A percentile compares a stretch with the other conserved stretches of the same genome.
These are phyloP conservation scores for Deuterostichococcus epilithicus DNA, from an alignment of 139 green algal genomes.

Conservation along the genomic window DNA sequence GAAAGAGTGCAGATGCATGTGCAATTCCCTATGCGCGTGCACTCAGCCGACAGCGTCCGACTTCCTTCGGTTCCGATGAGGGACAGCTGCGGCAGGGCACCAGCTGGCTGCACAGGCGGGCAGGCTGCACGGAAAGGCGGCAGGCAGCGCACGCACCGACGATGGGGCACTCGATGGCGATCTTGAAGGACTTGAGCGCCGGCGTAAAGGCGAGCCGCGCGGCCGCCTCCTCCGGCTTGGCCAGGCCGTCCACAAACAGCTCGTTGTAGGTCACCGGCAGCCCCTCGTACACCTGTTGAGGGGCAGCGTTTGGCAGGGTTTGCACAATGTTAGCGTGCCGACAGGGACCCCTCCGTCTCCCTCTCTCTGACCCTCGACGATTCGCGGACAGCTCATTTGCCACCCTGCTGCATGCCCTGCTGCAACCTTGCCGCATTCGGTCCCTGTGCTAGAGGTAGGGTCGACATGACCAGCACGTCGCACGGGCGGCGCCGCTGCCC, in stretches of 20 bases:
- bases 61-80: not conserved
- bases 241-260: conserved; percentile 23
- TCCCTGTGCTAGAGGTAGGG: not conserved
- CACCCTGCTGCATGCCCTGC: not conserved
- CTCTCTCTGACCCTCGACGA: not conserved
- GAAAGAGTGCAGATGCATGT: conserved; percentile 1
- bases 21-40: not conserved
- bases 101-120: too few relatives aligned
- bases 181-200: conserved; percentile 68
- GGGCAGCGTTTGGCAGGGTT: not conserved
- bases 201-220: conserved; percentile 27
- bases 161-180: conserved; percentile 82
- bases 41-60: not conserved
- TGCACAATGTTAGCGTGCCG: not conserved
- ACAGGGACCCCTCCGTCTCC: not conserved
- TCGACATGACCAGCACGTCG: not conserved
- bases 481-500: not conserved
- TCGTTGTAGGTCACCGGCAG: conserved; percentile 30
- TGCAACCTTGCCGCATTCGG: not conserved
- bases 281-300: conserved; percentile 42
- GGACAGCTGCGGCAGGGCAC: too few relatives aligned
- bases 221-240: not conserved
- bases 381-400: not conserved
- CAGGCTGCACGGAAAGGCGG: too few relatives aligned
- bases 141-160: conserved; percentile 50